Base-by-base conservation (phyloP, 2,329 filamentous ascomycete genomes). In the Phaeoacremonium minimum region DNA sequence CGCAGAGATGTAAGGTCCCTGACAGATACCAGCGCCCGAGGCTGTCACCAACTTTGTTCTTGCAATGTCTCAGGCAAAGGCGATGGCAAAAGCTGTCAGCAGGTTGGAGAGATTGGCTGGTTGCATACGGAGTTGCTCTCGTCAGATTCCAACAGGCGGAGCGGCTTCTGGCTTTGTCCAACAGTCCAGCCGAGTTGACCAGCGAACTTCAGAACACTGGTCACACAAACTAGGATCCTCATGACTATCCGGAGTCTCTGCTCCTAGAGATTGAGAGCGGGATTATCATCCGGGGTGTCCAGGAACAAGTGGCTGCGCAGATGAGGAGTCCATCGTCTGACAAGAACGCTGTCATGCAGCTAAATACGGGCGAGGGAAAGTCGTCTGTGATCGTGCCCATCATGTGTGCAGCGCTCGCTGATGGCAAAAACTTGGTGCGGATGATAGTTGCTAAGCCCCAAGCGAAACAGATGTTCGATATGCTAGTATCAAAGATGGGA, bases 291-390 rank as follows among this genome's bases (percentile, higher is more conserved):
- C 71, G 85, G 0, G 49, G 64, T 0, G 69, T 76, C 0, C 82
- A 87, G 48, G 63, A 71, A 4, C 50, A 71, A 3, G 77, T 87
- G 33, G 75, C 81, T 0, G 30, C 38, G 0, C 50, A 69, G 15
- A 86, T 87, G 74, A 71, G 66, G 3, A 34, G 47, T 0, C 67
- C 69, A 0, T 46, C 50, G 0, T 49, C 49, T 0, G 52, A 47
- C 0, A 18, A 50, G 0, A 84, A 80, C 44, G 53, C 67, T 0
- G 70, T 80, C 0, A 71, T 85, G 61, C 80, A 85, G 46, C 53
- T 87, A 3, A 85, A 84, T 43, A 87, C 87, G 81, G 83, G 83
- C 0, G 73, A 84, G 48, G 83, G 82, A 0, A 87, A 86, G 43
- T 79, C 78, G 0, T 83, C 81, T 0, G 75, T 85, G 2, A 86